These are phyloP conservation scores for Parsonsia alboflavescens DNA, from an alignment of 257 asterid genomes.

Conservation along the genomic window DNA sequence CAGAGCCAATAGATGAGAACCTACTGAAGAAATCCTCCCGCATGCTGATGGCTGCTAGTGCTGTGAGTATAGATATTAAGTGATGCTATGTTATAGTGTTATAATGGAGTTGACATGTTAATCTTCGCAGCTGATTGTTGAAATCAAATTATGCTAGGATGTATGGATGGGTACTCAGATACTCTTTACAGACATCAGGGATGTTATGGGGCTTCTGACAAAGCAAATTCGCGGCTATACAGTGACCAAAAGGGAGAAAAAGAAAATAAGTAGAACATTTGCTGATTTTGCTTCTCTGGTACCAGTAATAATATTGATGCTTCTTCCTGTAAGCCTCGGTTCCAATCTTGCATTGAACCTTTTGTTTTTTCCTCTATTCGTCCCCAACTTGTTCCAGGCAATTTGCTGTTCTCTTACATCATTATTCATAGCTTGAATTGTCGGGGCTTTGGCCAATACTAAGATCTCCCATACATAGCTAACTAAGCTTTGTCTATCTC, in stretches of 20 bases:
- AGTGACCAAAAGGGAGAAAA: slow-evolving; percentile 54
- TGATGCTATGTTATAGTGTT: not conserved
- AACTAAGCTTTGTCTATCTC: not conserved
- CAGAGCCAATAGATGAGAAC: slow-evolving; percentile 30
- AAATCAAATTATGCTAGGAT: slow-evolving; percentile 37
- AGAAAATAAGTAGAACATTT: slow-evolving; percentile 51
- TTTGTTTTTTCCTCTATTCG: not conserved
- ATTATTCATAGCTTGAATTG: not conserved
- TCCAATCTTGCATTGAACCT: not conserved
- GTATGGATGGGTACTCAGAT: slow-evolving; percentile 74
- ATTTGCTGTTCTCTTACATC: not conserved
- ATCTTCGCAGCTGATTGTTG: slow-evolving; percentile 15
- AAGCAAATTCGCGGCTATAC: slow-evolving; percentile 45
- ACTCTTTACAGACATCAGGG: slow-evolving; percentile 49
- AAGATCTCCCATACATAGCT: not conserved
- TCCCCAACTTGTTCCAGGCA: not conserved
- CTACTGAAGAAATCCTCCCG: slow-evolving; percentile 42
- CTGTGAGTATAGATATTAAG: slow-evolving; percentile 39
- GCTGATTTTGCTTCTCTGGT: slow-evolving; percentile 57
- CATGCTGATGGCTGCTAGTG: slow-evolving; percentile 47
- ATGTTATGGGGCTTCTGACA: slow-evolving; percentile 30
- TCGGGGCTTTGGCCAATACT: not conserved
- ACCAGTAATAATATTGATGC: slow-evolving; percentile 70
- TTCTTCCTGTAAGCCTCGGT: slow-evolving; percentile 59
- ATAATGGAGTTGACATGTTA: not conserved